A percentile compares a stretch with the other conserved stretches of the same genome.
Conservation (phyloP, 2,329 filamentous ascomycete genomes). For the Fusarium sp. region DNA sequence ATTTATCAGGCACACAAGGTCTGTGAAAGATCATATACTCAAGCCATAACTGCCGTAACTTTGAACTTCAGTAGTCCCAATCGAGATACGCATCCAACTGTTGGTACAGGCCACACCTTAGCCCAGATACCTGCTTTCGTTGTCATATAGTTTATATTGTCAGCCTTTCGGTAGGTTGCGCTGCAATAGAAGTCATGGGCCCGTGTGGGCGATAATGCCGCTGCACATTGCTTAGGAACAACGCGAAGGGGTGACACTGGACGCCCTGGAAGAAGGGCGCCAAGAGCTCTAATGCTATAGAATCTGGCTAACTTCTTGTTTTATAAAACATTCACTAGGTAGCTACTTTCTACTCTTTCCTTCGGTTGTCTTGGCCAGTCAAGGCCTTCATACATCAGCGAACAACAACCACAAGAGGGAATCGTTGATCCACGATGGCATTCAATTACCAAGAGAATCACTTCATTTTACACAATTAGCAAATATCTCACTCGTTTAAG, state of each 20-base stretch:
- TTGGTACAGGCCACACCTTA: background rate
- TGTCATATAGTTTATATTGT: background rate
- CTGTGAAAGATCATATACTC: no score
- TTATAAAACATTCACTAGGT: no score
- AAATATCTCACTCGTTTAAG: background rate
- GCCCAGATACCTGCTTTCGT: constrained; percentile 13
- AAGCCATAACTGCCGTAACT: background rate
- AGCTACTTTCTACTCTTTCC: background rate
- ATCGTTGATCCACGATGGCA: background rate
- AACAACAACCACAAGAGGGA: background rate
- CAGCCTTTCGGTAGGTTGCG: background rate
- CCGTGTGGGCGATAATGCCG: background rate
- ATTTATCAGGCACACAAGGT: no score
- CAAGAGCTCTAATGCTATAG: background rate
- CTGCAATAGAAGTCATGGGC: background rate
- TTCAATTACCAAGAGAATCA: background rate
- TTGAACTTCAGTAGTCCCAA: background rate
- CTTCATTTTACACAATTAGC: background rate
- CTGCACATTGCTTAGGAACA: background rate
- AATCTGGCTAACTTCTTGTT: background rate
- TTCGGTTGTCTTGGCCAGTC: background rate
- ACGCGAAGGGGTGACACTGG: no score
- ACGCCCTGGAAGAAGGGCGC: background rate
- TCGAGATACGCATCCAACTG: background rate
- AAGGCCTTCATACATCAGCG: background rate